phyloP scores from a whole-genome alignment of 2,329 filamentous ascomycete species.

The Fusarium acutatum region DNA sequence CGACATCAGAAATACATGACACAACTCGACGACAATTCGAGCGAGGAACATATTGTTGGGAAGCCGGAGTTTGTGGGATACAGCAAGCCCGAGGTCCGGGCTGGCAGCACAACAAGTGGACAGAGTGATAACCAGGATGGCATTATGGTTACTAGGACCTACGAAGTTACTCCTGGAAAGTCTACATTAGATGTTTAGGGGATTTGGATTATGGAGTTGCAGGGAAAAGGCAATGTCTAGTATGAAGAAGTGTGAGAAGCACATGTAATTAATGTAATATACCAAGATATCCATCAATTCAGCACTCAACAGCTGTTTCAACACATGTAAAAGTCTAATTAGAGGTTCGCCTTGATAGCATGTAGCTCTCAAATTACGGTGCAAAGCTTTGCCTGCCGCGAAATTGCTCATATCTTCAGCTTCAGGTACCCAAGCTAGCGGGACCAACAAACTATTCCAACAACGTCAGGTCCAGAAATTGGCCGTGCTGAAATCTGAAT shows the following conservation, averaged over 20 bases:
- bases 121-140: constrained; percentile 26
- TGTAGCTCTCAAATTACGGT: neutral
- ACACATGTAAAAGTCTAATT: neutral
- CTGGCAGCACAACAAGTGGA: constrained; percentile 33
- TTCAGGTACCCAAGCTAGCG: neutral
- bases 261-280: neutral
- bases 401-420: neutral
- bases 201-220: constrained; percentile 1
- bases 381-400: neutral
- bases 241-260: neutral
- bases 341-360: neutral
- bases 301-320: neutral
- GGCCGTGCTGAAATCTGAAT: neutral
- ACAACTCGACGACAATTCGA: constrained; percentile 43
- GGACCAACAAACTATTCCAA: neutral
- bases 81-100: constrained; percentile 31
- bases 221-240: neutral
- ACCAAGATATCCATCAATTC: neutral
- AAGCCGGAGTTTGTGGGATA: constrained; percentile 29
- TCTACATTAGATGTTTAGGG: constrained; percentile 37
- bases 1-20: constrained; percentile 35
- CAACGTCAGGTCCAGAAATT: neutral
- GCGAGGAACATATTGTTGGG: constrained; percentile 45
- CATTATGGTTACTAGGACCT: constrained; percentile 39
- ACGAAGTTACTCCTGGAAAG: constrained; percentile 36